Evolutionary conservation across 148 eudicot species (phyloP).

Genomic region (Dianthus caryophyllus): DNA sequence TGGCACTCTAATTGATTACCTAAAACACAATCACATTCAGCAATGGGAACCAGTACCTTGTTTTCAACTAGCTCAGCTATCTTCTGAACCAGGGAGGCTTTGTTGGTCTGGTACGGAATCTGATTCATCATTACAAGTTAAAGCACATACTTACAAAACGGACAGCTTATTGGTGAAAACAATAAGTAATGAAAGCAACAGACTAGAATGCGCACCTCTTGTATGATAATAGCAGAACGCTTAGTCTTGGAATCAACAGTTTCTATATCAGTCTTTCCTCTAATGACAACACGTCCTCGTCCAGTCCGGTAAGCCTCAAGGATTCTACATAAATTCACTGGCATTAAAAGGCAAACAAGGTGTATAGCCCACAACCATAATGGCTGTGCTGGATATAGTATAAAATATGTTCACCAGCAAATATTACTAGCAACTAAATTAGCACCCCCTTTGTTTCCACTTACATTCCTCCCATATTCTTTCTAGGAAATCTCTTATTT

Average conservation of each 20-base stretch:
- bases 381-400: no score
- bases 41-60: constrained; percentile 49
- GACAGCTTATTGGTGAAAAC: background rate
- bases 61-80: constrained; percentile 88
- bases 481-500: no score
- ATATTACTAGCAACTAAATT: background rate
- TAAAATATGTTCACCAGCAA: background rate
- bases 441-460: no score
- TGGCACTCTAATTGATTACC: background rate
- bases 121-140: constrained; percentile 36
- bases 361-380: constrained; percentile 7
- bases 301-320: constrained; percentile 92
- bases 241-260: constrained; percentile 68
- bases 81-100: constrained; percentile 87
- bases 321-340: constrained; percentile 44
- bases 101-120: constrained; percentile 96
- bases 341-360: constrained; percentile 14
- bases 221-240: constrained; percentile 72
- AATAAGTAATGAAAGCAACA: background rate
- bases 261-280: constrained; percentile 93
- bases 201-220: constrained; percentile 53
- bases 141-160: constrained; percentile 2
- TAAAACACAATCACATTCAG: constrained; percentile 6
- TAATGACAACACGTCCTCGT: constrained; percentile 74
- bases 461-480: no score